phyloP scores from a whole-genome alignment of 345 rosid genomes.

The Clausena lansium region DNA sequence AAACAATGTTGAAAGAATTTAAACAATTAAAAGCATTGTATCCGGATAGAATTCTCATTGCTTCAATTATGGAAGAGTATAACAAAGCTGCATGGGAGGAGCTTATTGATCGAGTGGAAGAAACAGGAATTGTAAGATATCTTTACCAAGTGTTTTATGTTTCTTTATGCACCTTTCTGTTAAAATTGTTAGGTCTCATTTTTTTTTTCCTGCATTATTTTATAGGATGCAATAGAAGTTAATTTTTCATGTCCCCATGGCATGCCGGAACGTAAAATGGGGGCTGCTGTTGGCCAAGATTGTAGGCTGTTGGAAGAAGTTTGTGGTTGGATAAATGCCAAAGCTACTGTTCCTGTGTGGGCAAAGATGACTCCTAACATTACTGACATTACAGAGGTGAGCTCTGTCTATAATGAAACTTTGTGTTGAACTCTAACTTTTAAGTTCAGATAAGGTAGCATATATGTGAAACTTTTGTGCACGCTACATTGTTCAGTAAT shows the following conservation, averaged over 20 bases:
- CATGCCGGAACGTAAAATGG: conserved; percentile 99
- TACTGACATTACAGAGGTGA: conserved; percentile 88
- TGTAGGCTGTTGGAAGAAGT: conserved; percentile 78
- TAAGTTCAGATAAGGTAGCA: not conserved
- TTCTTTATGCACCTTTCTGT: not conserved
- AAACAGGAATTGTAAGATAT: conserved; percentile 84
- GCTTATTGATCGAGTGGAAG: conserved; percentile 91
- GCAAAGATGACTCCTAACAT: conserved; percentile 99
- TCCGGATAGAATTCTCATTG: conserved; percentile 90
- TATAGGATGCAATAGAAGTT: conserved; percentile 89
- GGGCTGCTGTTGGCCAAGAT: conserved; percentile 98
- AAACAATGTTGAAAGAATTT: conserved; percentile 90
- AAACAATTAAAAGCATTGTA: conserved; percentile 75
- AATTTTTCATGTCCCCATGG: conserved; percentile 99
- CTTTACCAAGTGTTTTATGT: not conserved
- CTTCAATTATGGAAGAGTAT: conserved; percentile 98
- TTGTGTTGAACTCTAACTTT: not conserved
- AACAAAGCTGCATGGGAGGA: conserved; percentile 92
- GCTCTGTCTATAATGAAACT: not conserved
- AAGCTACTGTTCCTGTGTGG: conserved; percentile 98
- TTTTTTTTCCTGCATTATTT: not conserved
- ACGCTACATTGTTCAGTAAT: not conserved
- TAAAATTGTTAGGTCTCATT: not conserved
- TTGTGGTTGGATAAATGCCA: conserved; percentile 94
- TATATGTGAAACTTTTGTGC: not conserved